Evolutionary conservation across 768 basidiomycete species (phyloP).

Genomic region (Hygrocybe coccinea): DNA sequence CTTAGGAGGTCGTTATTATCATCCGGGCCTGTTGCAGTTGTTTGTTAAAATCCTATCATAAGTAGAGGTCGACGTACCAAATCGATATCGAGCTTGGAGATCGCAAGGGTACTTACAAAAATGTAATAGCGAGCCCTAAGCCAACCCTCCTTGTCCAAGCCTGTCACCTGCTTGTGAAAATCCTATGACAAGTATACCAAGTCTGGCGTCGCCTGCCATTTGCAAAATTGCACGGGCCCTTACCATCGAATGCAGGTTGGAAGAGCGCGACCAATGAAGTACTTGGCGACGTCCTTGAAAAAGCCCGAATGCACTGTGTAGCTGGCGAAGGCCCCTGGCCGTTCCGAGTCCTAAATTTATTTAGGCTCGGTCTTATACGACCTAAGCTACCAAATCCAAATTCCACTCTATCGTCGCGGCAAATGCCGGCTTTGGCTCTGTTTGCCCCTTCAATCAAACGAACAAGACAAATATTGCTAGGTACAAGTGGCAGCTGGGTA

Average conservation of each 20-base stretch:
- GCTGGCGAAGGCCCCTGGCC: background rate
- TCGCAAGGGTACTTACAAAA: background rate
- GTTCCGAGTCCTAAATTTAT: background rate
- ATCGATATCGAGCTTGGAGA: background rate
- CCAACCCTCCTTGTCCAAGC: slow-evolving; percentile 12
- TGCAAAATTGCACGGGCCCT: slow-evolving; percentile 5
- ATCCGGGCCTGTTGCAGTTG: too few species aligned
- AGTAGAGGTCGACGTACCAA: too few species aligned
- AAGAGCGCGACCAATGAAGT: slow-evolving; percentile 5
- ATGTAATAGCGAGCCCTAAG: background rate
- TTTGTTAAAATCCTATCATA: too few species aligned
- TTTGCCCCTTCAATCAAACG: too few species aligned
- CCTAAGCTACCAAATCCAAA: too few species aligned
- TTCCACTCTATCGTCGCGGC: too few species aligned
- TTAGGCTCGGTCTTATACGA: too few species aligned
- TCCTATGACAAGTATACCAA: slow-evolving; percentile 10
- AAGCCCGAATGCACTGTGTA: background rate
- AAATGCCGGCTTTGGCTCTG: too few species aligned
- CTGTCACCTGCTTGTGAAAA: slow-evolving; percentile 5
- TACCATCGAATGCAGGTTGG: slow-evolving; percentile 9
- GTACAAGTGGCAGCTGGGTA: too few species aligned
- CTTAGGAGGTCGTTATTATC: too few species aligned
- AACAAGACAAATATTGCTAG: too few species aligned
- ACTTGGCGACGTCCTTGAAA: slow-evolving; percentile 5
- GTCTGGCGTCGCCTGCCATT: background rate